Evolutionary conservation across 257 asterid genomes (phyloP).

Genomic region (Vinca minor): DNA sequence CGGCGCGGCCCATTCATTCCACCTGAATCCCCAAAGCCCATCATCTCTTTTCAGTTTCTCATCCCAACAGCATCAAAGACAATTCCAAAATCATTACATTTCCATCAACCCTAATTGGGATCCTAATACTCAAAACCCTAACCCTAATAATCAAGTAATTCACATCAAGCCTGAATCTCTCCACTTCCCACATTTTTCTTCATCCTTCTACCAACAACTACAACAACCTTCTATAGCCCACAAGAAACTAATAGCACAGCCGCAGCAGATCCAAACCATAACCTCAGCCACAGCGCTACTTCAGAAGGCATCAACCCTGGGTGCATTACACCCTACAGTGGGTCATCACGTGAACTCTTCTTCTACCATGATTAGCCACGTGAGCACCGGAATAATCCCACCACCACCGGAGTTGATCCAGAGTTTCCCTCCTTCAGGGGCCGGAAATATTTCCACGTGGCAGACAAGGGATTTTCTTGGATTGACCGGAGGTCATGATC

Average conservation of each 20-base stretch:
- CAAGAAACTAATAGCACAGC: conserved; percentile 17
- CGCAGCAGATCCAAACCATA: conserved; percentile 15
- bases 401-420: conserved; percentile 19
- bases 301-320: conserved; percentile 54
- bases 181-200: conserved; percentile 27
- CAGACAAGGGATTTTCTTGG: conserved; percentile 82
- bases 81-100: conserved; percentile 16
- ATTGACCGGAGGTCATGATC: conserved; percentile 38
- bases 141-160: not conserved
- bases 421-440: conserved; percentile 8
- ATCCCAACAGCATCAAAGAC: conserved; percentile 18
- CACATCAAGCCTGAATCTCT: conserved; percentile 48
- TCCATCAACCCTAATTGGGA: conserved; percentile 17
- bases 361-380: conserved; percentile 51
- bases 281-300: conserved; percentile 63
- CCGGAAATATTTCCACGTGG: conserved; percentile 35
- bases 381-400: conserved; percentile 13
- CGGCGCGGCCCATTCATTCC: conserved; percentile 20
- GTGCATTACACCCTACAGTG: conserved; percentile 26
- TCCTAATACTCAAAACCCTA: conserved; percentile 23
- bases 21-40: conserved; percentile 23
- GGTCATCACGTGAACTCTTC: conserved; percentile 50
- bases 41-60: conserved; percentile 31
- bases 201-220: conserved; percentile 35
- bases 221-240: conserved; percentile 6